A percentile compares a stretch with the other conserved stretches of the same genome.
Evolutionary conservation across 2,329 filamentous ascomycete species (phyloP).

Genomic region (Paracamarosporium sp.): DNA sequence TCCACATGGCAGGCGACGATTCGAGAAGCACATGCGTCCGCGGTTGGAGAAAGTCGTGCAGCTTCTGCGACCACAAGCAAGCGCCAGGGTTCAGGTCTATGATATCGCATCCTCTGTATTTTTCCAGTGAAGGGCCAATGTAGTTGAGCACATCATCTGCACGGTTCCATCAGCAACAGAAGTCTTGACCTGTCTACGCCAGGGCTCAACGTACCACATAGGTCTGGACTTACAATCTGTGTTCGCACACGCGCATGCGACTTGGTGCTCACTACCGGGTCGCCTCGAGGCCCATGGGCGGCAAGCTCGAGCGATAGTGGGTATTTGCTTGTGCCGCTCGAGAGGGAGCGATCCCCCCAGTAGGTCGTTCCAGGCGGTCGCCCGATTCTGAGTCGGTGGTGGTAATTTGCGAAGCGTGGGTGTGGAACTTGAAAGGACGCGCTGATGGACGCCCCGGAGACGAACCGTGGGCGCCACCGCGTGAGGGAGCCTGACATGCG

Average conservation of each 20-base stretch:
- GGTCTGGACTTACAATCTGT: constrained; percentile 52
- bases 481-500: not conserved
- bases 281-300: not conserved
- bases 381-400: no score
- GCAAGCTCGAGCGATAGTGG: not conserved
- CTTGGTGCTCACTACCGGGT: not conserved
- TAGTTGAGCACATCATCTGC: constrained; percentile 74
- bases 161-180: constrained; percentile 6
- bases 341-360: not conserved
- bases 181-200: not conserved
- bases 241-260: constrained; percentile 17
- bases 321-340: not conserved
- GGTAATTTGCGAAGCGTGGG: not conserved
- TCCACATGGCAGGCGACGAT: constrained; percentile 65
- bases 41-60: constrained; percentile 78
- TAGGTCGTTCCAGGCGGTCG: not conserved
- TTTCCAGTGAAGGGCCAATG: constrained; percentile 70
- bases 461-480: not conserved
- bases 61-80: constrained; percentile 78
- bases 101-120: constrained; percentile 80
- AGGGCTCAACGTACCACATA: constrained; percentile 51
- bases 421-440: not conserved
- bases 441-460: not conserved
- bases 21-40: constrained; percentile 86
- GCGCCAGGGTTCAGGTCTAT: constrained; percentile 85